A percentile compares a stretch with the other conserved stretches of the same genome.
Conservation (phyloP, 2,329 filamentous ascomycete species). For the Monosporascus sp. region DNA sequence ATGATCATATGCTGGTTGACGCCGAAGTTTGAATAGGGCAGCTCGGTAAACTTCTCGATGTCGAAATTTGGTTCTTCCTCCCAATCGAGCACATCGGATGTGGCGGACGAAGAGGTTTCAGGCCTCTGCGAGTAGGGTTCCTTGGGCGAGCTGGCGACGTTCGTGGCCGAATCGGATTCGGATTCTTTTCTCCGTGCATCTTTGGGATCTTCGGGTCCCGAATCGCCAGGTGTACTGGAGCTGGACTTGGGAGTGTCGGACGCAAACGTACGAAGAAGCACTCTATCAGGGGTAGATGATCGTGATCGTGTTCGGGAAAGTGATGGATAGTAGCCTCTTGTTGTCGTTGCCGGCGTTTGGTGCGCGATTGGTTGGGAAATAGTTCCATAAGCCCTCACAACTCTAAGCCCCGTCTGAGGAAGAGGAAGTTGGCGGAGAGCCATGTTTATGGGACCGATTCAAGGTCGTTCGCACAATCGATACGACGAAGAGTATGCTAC, state of each 20-base stretch:
- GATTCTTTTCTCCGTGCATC: conserved; percentile 17
- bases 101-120: conserved; percentile 4
- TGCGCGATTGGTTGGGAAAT: conserved; percentile 1
- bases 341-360: conserved; percentile 1
- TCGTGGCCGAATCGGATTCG: conserved; percentile 19
- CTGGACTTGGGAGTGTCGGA: conserved; percentile 9
- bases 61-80: conserved; percentile 68
- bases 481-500: background rate
- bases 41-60: conserved; percentile 68
- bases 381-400: conserved; percentile 2
- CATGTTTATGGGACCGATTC: conserved; percentile 11
- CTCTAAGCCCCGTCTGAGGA: conserved; percentile 1
- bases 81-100: conserved; percentile 49
- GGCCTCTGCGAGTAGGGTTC: conserved; percentile 17
- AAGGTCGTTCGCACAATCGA: background rate
- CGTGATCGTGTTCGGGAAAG: background rate
- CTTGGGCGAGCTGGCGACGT: conserved; percentile 17
- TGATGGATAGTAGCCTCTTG: conserved; percentile 10
- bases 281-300: background rate
- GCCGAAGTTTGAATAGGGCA: conserved; percentile 77
- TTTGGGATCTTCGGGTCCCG: conserved; percentile 9
- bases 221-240: background rate
- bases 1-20: conserved; percentile 96
- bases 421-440: conserved; percentile 12
- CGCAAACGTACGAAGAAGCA: conserved; percentile 11